These are phyloP conservation scores for Alternaria postmessia DNA, from an alignment of 2,329 filamentous ascomycete species.

Conservation along the genomic window DNA sequence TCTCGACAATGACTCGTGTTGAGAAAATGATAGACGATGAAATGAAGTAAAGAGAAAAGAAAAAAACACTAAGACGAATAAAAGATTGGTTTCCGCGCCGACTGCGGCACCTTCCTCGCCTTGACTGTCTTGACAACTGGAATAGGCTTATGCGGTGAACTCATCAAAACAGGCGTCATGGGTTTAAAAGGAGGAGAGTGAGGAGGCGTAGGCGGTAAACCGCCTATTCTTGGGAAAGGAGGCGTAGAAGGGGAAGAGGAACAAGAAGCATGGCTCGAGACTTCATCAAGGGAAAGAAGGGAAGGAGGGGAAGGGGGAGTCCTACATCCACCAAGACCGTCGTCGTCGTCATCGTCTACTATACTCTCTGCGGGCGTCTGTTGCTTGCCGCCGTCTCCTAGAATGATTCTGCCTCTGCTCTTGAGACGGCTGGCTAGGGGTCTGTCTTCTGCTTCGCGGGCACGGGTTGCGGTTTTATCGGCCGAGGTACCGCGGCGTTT, in stretches of 20 bases:
- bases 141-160: conserved; percentile 31
- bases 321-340: conserved; percentile 89
- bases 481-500: conserved; percentile 63
- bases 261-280: conserved; percentile 22
- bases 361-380: conserved; percentile 71
- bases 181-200: conserved; percentile 47
- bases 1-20: background rate
- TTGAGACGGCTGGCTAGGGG: conserved; percentile 64
- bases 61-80: conserved; percentile 22
- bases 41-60: background rate
- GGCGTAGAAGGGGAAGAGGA: background rate
- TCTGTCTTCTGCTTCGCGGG: conserved; percentile 67
- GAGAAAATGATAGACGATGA: conserved; percentile 4
- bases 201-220: conserved; percentile 44
- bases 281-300: conserved; percentile 29
- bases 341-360: conserved; percentile 78
- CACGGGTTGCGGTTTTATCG: conserved; percentile 64
- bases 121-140: conserved; percentile 31
- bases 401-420: conserved; percentile 76
- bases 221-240: background rate
- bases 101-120: conserved; percentile 28
- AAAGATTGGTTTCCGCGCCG: conserved; percentile 31
- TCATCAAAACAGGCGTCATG: conserved; percentile 42
- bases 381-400: conserved; percentile 62
- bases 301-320: conserved; percentile 45